Base-by-base conservation (phyloP, 768 basidiomycete genomes). In the Mycena filopes region DNA sequence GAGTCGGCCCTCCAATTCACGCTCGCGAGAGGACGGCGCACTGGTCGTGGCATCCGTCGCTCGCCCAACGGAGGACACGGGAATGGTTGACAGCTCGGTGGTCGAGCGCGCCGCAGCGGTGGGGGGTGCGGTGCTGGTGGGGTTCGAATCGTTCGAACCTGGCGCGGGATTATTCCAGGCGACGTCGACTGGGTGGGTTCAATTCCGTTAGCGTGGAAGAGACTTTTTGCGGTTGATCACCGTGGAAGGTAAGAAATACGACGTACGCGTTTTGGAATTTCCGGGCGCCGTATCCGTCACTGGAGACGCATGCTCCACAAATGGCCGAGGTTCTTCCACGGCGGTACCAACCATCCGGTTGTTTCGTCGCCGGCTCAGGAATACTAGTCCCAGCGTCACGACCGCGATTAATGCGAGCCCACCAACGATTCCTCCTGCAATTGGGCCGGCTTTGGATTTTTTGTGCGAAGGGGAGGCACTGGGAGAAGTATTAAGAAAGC, bases 381-480 rank as follows among this genome's bases (percentile, higher is more conserved):
- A 42, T 5, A 46, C n/a, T 21, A 54, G 2, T 9, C 23, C 40
- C 4, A 55, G 28, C 23, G 20, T 29, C n/a, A 33, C 31, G 21
- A 23, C n/a, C 6, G 21, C 23, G 25, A 62, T 16, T 9, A 45
- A 26, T 28, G 15, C 43, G 31, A 62, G 26, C 4, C 61, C 61
- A 18, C 61, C 53, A 33, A 63, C 46, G 21, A 63, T 45, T 6
- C 43, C 61, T 21, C 53, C 61, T 1, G 25, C 45, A 33, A 63
- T 63, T 10, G 61, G 45, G 2, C 61, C 45, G 31, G 53, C 55
- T 8, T 63, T 20, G 43, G 43, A 54, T 28, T 54, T 63, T 23
- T 31, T 46, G 8, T n/a, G 20, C 12, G 47, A 26, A 25, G 47
- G 29, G 31, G 47, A 12, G 12, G 29, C 16, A n/a, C n/a, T 23